Percentiles rank a stretch among this genome's conserved stretches.
phyloP scores from a whole-genome alignment of 139 green algal genomes.

The Chlamydomonas incerta region DNA sequence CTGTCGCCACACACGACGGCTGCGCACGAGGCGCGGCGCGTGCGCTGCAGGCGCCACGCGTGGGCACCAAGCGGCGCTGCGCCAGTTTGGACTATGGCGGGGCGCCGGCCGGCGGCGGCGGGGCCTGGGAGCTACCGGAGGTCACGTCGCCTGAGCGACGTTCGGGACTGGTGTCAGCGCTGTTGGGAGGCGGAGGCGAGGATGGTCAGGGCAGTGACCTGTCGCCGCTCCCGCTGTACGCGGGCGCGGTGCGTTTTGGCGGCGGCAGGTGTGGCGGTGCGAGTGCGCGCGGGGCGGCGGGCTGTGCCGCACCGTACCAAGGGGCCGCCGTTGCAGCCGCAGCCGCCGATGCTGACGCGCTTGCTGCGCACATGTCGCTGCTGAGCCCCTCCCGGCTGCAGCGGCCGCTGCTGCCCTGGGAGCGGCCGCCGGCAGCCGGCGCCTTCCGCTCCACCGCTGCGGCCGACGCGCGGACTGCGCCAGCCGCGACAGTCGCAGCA shows the following conservation, averaged over 20 bases:
- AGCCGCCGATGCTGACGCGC: not conserved
- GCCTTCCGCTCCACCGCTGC: too few relatives aligned
- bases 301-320: too few relatives aligned
- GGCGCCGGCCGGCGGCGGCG: not conserved
- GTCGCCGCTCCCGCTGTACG: not conserved
- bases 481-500: too few relatives aligned
- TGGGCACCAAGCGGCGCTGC: slow-evolving; percentile 10
- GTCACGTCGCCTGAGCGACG: slow-evolving; percentile 24
- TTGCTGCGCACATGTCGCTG: not conserved
- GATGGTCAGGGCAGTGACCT: not conserved
- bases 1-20: too few relatives aligned
- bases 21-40: too few relatives aligned
- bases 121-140: not conserved
- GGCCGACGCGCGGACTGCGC: too few relatives aligned
- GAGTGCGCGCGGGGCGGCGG: too few relatives aligned
- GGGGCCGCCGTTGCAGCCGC: not conserved
- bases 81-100: not conserved
- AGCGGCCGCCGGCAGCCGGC: too few relatives aligned
- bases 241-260: too few relatives aligned
- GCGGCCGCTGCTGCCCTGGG: not conserved
- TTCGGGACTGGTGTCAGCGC: too few relatives aligned
- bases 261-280: too few relatives aligned
- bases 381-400: not conserved
- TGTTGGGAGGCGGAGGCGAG: too few relatives aligned
- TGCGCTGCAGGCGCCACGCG: not conserved